Base-by-base conservation (phyloP, 371 early-diverging fungal species). In the Mortierella sp. region DNA sequence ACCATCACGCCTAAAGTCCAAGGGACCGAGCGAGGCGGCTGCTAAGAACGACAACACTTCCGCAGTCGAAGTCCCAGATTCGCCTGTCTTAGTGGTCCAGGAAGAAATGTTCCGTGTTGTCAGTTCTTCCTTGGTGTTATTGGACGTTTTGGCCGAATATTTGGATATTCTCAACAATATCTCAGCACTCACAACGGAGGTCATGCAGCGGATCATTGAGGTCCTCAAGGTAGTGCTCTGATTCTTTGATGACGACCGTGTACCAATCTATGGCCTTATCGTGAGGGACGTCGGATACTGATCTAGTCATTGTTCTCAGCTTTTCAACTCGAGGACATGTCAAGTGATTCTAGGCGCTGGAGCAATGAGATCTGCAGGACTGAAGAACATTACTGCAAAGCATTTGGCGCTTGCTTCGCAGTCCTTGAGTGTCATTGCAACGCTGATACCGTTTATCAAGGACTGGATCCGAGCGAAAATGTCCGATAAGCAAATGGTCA, bases 321-420 rank as follows among this genome's bases (percentile, higher is more conserved):
- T 94, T 14, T 95, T 95, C 81, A 98, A 98, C 73, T 93, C 95
- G 4, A 82, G 94, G 55, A 89, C 91, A 4, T 96, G 97, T 79
- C 96, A 96, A 82, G 94, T 96, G 5, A 95, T 98, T 72, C 83
- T 98, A 14, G 98, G 97, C 2, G 97, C 96, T 1, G 98, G 97
- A 1, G 98, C 98, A 0, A 92, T 95, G 89, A 87, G 89, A 27
- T 96, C 96, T 8, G 97, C 96, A 6, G 98, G 97, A 5, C 80
- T 98, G 38, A 95, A 95, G 64, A 95, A 93, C 67, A 98, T 98
- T 30, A 93, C 96, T 2, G 97, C 98, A 10, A 94, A 96, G 62
- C 98, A 97, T 70, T 82, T 97, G 41, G 95, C 96, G 2, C 81
- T 97, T 70, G 95, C 97, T 0, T 91, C 96, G 1, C 96, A 96